Evolutionary conservation across 1,139 yeast genomes (phyloP).

Genomic region (Magnusiomyces suaveolens): DNA sequence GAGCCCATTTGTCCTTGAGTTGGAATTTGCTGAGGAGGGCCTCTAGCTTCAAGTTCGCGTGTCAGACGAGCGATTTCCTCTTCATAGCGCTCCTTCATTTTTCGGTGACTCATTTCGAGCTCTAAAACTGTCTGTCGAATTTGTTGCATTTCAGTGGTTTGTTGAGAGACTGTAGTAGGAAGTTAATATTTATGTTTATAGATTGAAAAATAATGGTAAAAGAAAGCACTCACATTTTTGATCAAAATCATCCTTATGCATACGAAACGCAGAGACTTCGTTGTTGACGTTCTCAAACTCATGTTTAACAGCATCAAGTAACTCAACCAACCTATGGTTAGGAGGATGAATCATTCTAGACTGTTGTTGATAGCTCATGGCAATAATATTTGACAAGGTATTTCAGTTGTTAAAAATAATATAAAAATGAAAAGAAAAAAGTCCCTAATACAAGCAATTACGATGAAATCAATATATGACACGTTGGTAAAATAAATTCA

Average conservation of each 20-base stretch:
- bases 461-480: no score
- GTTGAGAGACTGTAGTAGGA: slow-evolving; percentile 50
- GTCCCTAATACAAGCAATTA: no score
- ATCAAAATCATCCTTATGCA: slow-evolving; percentile 91
- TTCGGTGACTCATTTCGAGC: slow-evolving; percentile 86
- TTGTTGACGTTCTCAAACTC: slow-evolving; percentile 81
- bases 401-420: no score
- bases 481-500: no score
- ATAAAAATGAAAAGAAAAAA: no score
- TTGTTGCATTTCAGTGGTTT: slow-evolving; percentile 88
- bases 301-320: slow-evolving; percentile 83
- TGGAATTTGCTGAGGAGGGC: slow-evolving; percentile 20
- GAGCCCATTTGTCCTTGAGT: slow-evolving; percentile 12
- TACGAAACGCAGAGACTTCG: slow-evolving; percentile 79
- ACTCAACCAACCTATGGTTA: slow-evolving; percentile 53
- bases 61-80: slow-evolving; percentile 82
- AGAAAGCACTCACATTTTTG: slow-evolving; percentile 41
- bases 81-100: slow-evolving; percentile 92
- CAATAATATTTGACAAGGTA: no score
- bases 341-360: slow-evolving; percentile 17
- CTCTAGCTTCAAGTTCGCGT: slow-evolving; percentile 63
- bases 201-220: neutral
- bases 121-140: slow-evolving; percentile 91
- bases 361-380: slow-evolving; percentile 14
- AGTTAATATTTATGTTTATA: no score